Conservation (phyloP, 306 rosid genomes). For the Acacia confusa region DNA sequence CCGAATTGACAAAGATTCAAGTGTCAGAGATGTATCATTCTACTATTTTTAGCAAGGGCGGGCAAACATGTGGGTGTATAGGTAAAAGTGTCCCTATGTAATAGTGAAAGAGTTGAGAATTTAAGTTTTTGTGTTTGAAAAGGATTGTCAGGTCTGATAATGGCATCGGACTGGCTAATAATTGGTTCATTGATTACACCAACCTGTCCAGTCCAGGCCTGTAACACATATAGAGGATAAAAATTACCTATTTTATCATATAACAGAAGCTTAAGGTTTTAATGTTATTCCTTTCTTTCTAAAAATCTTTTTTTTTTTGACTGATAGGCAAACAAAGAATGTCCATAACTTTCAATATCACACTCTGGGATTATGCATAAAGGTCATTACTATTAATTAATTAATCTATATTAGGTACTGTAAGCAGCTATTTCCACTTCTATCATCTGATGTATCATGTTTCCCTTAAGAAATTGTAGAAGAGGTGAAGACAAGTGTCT, state of each 20-base stretch:
- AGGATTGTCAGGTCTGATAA: background rate
- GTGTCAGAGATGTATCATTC: background rate
- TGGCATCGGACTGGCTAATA: background rate
- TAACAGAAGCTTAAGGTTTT: background rate
- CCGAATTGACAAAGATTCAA: background rate
- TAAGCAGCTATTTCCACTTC: background rate
- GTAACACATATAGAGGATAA: background rate
- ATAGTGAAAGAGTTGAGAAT: background rate
- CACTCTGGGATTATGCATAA: background rate
- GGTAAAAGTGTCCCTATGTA: background rate
- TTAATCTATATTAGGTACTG: background rate
- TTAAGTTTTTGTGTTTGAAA: background rate
- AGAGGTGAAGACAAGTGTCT: background rate
- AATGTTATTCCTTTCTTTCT: background rate
- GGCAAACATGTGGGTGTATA: background rate
- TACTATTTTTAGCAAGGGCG: background rate
- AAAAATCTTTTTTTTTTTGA: background rate
- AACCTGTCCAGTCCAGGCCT: background rate
- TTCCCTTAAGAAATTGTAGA: background rate
- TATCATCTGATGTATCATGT: background rate
- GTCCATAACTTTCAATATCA: background rate
- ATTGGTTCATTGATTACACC: background rate
- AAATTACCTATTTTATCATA: background rate
- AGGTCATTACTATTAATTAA: background rate
- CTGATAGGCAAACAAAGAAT: constrained; percentile 2